These are phyloP conservation scores for Houttuynia cordata DNA, from an alignment of 164 flowering plant genomes.

Conservation along the genomic window DNA sequence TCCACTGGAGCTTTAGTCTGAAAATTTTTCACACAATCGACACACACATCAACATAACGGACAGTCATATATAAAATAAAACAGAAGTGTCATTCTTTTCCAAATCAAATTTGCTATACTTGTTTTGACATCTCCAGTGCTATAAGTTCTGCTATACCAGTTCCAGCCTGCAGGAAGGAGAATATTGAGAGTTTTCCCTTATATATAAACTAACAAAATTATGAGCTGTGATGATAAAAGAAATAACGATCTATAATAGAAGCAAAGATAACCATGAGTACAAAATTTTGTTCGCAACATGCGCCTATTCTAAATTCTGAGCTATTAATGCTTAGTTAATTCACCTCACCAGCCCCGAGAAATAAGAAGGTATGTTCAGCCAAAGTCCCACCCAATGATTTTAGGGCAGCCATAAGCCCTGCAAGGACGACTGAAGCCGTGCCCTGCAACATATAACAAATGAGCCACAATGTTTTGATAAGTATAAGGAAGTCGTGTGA, in stretches of 20 bases:
- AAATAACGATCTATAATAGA: too few relatives aligned
- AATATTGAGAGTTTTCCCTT: too few relatives aligned
- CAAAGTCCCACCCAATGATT: constrained; percentile 47
- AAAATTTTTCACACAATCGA: background rate
- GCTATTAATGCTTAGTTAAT: too few relatives aligned
- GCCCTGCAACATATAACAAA: constrained; percentile 36
- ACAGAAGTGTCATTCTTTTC: background rate
- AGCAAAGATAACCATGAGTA: constrained; percentile 3
- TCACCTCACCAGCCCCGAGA: constrained; percentile 94
- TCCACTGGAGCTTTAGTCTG: constrained; percentile 69
- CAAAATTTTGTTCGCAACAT: background rate
- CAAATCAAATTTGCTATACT: constrained; percentile 20
- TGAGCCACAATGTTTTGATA: background rate
- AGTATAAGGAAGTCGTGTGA: background rate
- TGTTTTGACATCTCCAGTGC: constrained; percentile 79
- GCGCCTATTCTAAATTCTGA: too few relatives aligned
- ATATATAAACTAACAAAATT: too few relatives aligned
- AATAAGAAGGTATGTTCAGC: constrained; percentile 80
- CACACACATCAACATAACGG: background rate
- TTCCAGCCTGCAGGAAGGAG: constrained; percentile 58
- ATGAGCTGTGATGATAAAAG: too few relatives aligned
- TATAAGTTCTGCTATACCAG: constrained; percentile 90
- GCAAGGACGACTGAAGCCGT: constrained; percentile 93
- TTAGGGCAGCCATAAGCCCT: constrained; percentile 66
- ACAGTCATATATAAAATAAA: background rate